Evolutionary conservation across 163 green algal species (phyloP).

Genomic region (Chlorella variabilis): DNA sequence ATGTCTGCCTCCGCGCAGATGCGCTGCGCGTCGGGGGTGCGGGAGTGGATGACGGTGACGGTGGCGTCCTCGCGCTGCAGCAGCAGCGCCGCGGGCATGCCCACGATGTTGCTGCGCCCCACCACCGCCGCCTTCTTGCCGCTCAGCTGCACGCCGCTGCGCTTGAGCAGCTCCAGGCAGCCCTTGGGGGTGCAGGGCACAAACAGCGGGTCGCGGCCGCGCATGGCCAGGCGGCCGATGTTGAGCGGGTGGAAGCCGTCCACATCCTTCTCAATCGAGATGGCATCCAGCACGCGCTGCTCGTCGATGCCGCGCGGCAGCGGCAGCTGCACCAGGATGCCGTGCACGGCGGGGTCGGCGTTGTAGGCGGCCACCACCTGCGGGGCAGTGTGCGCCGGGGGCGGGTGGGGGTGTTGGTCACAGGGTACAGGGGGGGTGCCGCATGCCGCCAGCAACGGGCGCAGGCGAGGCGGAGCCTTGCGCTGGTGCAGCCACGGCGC

Average conservation of each 20-base stretch:
- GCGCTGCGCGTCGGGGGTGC: conserved; percentile 73
- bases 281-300: conserved; percentile 87
- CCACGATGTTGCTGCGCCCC: conserved; percentile 97
- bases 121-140: conserved; percentile 94
- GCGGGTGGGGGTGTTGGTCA: not conserved
- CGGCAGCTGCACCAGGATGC: conserved; percentile 97
- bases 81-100: conserved; percentile 91
- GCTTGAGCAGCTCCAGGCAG: conserved; percentile 93
- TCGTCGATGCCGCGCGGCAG: conserved; percentile 96
- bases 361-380: conserved; percentile 85
- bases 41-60: conserved; percentile 93
- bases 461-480: too few relatives aligned
- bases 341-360: conserved; percentile 88
- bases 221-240: conserved; percentile 93
- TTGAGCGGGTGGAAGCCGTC: conserved; percentile 98
- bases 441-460: too few relatives aligned
- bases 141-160: conserved; percentile 64
- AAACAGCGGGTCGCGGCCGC: conserved; percentile 86
- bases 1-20: conserved; percentile 93
- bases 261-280: conserved; percentile 94
- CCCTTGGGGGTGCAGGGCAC: conserved; percentile 94
- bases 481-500: too few relatives aligned
- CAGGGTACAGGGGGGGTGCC: not conserved
- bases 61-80: conserved; percentile 89
- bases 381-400: not conserved